Conservation (phyloP, 352 stramenopile species). For the Globisporangium sylvaticum region DNA sequence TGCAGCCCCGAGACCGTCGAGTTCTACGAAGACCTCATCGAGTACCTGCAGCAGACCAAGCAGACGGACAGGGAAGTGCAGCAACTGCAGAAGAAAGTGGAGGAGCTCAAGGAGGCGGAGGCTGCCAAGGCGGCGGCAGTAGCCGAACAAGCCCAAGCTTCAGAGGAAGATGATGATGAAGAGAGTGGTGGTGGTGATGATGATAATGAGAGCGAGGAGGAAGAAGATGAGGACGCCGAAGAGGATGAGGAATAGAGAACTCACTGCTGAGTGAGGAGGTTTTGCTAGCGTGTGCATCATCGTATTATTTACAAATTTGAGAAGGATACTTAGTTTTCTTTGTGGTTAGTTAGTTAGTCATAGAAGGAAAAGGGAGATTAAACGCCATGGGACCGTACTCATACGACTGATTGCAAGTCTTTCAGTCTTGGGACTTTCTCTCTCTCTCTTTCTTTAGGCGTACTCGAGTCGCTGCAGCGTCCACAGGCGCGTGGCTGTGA, state of each 20-base stretch:
- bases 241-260: slow-evolving; percentile 3
- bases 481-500: slow-evolving; percentile 34
- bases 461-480: slow-evolving; percentile 43
- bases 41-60: slow-evolving; percentile 29
- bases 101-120: neutral
- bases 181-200: neutral
- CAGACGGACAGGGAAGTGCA: slow-evolving; percentile 23
- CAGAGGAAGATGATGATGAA: slow-evolving; percentile 6
- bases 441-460: slow-evolving; percentile 4
- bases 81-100: slow-evolving; percentile 11
- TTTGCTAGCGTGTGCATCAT: neutral
- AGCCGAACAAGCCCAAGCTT: neutral
- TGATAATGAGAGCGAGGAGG: slow-evolving; percentile 6
- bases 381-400: neutral
- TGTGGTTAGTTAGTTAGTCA: neutral
- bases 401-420: neutral
- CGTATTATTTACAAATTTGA: neutral
- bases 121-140: neutral
- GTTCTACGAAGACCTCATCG: slow-evolving; percentile 49
- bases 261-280: neutral
- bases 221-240: neutral
- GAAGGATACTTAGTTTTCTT: neutral
- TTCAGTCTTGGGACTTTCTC: neutral
- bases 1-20: slow-evolving; percentile 36
- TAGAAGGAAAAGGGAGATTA: neutral